Conservation (phyloP, 306 rosid genomes). For the Castanea mollissima region DNA sequence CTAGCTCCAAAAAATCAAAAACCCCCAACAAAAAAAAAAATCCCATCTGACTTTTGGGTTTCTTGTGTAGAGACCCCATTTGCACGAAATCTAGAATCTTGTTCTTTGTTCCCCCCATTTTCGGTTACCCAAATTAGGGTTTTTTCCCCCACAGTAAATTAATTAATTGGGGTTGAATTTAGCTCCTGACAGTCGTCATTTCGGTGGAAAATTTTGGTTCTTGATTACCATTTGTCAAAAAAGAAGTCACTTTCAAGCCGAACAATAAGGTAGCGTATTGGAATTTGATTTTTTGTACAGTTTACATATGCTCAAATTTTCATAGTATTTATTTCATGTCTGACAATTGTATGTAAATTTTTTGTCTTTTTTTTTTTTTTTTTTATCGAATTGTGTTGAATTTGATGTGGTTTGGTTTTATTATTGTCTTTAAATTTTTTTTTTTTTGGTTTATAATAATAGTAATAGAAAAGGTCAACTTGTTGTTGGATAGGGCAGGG, state of each 20-base stretch:
- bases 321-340: not conserved
- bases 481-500: conserved; percentile 46
- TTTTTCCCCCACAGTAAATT: not conserved
- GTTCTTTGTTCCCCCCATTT: not conserved
- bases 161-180: not conserved
- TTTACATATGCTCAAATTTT: no score
- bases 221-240: no score
- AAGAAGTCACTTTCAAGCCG: conserved; percentile 2
- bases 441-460: conserved; percentile 1
- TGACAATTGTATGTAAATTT: conserved; percentile 27
- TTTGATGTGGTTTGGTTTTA: conserved; percentile 21
- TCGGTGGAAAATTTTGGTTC: not conserved
- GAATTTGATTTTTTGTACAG: not conserved
- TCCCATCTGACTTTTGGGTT: not conserved
- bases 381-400: conserved; percentile 5
- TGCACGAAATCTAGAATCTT: conserved; percentile 1
- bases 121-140: conserved; percentile 1
- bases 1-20: no score
- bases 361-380: conserved; percentile 5
- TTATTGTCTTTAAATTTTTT: not conserved
- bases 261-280: conserved; percentile 14
- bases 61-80: not conserved
- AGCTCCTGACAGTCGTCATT: not conserved
- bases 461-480: conserved; percentile 68
- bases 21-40: no score